Conservation (phyloP, 2,329 filamentous ascomycete species). For the Zymoseptoria crescenta region DNA sequence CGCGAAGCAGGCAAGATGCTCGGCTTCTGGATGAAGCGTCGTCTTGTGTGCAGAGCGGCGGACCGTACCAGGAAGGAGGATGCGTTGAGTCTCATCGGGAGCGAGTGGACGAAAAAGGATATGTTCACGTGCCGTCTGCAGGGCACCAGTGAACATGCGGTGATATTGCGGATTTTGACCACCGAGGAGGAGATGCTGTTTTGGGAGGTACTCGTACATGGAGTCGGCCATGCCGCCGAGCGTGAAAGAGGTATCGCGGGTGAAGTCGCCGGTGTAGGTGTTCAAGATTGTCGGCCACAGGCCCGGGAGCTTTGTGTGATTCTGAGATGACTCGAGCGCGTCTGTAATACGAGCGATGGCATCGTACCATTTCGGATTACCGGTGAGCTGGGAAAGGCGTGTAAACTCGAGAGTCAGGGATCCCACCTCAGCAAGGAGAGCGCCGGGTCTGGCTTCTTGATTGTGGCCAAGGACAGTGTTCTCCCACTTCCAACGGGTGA, state of each 20-base stretch:
- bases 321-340: conserved; percentile 48
- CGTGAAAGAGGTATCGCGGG: conserved; percentile 26
- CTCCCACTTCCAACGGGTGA: conserved; percentile 51
- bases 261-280: conserved; percentile 30
- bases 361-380: conserved; percentile 54
- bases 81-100: conserved; percentile 29
- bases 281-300: conserved; percentile 55
- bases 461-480: conserved; percentile 22
- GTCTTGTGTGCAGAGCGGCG: conserved; percentile 8
- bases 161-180: conserved; percentile 33
- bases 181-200: conserved; percentile 23
- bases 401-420: conserved; percentile 57
- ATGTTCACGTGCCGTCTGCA: conserved; percentile 41
- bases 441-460: conserved; percentile 27
- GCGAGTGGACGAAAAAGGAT: conserved; percentile 40
- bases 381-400: conserved; percentile 54
- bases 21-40: conserved; percentile 13
- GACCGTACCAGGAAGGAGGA: conserved; percentile 16
- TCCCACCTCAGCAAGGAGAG: conserved; percentile 47
- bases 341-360: conserved; percentile 52
- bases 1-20: conserved; percentile 55
- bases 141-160: conserved; percentile 41
- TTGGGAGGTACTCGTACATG: conserved; percentile 29
- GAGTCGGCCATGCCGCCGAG: conserved; percentile 31
- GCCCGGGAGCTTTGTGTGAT: conserved; percentile 50